These are phyloP conservation scores for Bromus sterilis DNA, from an alignment of 176 grass and related monocot genomes.

Conservation along the genomic window DNA sequence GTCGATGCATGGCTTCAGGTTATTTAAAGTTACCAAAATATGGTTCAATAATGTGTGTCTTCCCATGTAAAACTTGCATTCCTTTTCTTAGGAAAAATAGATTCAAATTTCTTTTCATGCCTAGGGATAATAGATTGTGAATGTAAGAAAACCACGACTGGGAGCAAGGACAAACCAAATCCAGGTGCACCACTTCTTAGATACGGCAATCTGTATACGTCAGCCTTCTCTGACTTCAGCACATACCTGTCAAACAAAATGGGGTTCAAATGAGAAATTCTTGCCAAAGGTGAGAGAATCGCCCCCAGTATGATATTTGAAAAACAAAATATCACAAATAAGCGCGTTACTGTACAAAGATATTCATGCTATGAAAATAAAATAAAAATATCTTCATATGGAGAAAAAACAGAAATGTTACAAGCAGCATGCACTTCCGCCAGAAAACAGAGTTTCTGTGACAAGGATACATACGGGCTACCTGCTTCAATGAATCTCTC, in stretches of 20 bases:
- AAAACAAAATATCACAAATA: no score
- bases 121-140: background rate
- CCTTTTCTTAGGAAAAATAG: background rate
- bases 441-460: constrained; percentile 28
- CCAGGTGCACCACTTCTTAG: constrained; percentile 86
- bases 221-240: constrained; percentile 88
- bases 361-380: background rate
- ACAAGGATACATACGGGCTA: constrained; percentile 84
- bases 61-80: background rate
- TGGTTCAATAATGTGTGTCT: background rate
- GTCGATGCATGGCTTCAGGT: background rate
- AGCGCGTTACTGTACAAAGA: background rate
- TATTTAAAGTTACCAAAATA: background rate
- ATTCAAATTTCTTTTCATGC: background rate
- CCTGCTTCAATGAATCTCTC: constrained; percentile 98
- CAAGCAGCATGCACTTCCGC: background rate
- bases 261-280: background rate
- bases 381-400: background rate
- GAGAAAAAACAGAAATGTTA: background rate
- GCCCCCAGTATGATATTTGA: no score
- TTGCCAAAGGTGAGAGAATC: background rate
- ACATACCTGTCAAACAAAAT: constrained; percentile 57
- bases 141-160: background rate
- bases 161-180: constrained; percentile 61
- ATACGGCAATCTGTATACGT: constrained; percentile 88